Evolutionary conservation across 2,329 filamentous ascomycete species (phyloP), one percentile per base, ranked within the genome.

Genomic region (Huntiella bhutanensis): DNA sequence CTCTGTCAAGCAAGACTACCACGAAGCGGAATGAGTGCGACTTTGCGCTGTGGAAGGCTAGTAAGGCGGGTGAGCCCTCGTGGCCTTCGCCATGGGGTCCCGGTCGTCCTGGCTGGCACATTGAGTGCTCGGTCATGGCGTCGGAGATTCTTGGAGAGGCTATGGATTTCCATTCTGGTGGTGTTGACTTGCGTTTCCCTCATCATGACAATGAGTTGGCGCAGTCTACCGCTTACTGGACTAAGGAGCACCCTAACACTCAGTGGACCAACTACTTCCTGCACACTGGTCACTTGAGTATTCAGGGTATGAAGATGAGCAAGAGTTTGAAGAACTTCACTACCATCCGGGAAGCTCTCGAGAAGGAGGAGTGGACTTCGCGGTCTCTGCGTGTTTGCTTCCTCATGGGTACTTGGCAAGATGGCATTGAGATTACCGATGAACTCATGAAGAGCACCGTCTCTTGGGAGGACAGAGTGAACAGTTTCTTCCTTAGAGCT

Each of bases 181-280:
- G 88, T 49, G 81, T 94, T 50, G 88, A 96, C 60, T 70, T 96
- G 45, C 79, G 80, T 0, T 94, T 94, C 60, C 86, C 87, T 0
- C 87, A 94, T 59, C 87, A 87, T 61, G 87, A 91, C 60, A 95
- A 48, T 19, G 88, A 94, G 60, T 64, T 94, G 53, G 86, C 85
- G 0, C 86, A 94, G 60, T 85, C 79, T 52, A 85, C 92, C 60
- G 85, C 84, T n/a, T 88, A 83, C 60, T 92, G 49, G 49, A 50
- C 49, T 16, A 48, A 46, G 12, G 49, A 50, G 13, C 35, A 47
- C 16, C 49, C 49, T 8, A 43, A 43, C 28, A 46, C 47, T 54
- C 83, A 83, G 50, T 94, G 88, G 88, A 82, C 94, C 43, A 93
- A 91, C 58, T 93, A 95, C 63, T 96, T 95, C 63, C 59, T 95